Percentiles rank a stretch among this genome's conserved stretches.
These are phyloP conservation scores for Lathyrus sativus DNA, from an alignment of 306 rosid species.

Conservation along the genomic window DNA sequence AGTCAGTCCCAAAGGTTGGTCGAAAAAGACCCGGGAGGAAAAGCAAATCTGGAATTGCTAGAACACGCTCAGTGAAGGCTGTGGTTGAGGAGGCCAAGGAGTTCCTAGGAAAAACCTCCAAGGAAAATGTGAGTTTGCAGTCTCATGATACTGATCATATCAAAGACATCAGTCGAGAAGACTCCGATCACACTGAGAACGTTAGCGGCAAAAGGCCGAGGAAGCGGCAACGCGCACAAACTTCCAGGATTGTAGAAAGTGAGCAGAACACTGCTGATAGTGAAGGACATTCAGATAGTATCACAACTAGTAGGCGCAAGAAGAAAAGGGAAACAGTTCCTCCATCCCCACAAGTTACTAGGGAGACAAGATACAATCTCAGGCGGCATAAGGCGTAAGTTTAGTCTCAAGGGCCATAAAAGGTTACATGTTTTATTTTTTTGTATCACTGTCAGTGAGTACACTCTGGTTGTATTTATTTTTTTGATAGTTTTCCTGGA, in stretches of 20 bases:
- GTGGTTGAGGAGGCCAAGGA: conserved; percentile 76
- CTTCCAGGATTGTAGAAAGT: conserved; percentile 55
- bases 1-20: conserved; percentile 58
- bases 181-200: conserved; percentile 48
- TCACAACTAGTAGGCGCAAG: conserved; percentile 65
- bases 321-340: conserved; percentile 61
- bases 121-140: conserved; percentile 46
- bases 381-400: conserved; percentile 85
- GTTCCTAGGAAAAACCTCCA: conserved; percentile 58
- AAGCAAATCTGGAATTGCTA: conserved; percentile 55
- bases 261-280: conserved; percentile 67
- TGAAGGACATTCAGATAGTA: conserved; percentile 74
- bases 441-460: background rate
- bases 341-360: conserved; percentile 52
- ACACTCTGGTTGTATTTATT: conserved; percentile 12
- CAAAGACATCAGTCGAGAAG: conserved; percentile 56
- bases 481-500: conserved; percentile 16
- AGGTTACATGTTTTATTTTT: background rate
- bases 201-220: conserved; percentile 44
- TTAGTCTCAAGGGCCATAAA: conserved; percentile 35
- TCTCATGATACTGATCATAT: conserved; percentile 17
- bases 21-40: conserved; percentile 47
- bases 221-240: conserved; percentile 60
- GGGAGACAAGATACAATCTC: conserved; percentile 76
- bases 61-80: conserved; percentile 74